phyloP scores from a whole-genome alignment of 176 grass and related monocot species.

The Panicum miliaceum region DNA sequence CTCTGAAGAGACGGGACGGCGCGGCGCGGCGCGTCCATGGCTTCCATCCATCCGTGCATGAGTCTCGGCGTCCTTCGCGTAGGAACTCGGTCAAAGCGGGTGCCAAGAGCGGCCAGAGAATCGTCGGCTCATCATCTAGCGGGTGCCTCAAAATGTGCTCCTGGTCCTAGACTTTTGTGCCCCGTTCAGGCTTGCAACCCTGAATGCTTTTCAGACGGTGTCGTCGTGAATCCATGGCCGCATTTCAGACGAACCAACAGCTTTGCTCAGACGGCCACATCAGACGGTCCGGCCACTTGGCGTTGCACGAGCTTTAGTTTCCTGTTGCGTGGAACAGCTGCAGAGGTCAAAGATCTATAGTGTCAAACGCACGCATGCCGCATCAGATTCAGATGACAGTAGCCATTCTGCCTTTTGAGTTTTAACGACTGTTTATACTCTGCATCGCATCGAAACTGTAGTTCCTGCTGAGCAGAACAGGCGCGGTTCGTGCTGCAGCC shows the following conservation, averaged over 20 bases:
- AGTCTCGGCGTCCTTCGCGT: constrained; percentile 21
- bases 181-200: not conserved
- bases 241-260: no score
- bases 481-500: not conserved
- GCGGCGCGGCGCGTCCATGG: not conserved
- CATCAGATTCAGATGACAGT: not conserved
- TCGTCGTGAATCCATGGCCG: no score
- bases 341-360: not conserved
- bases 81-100: not conserved
- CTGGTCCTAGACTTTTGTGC: not conserved
- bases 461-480: not conserved
- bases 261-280: no score
- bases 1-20: constrained; percentile 16
- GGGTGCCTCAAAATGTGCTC: not conserved
- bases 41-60: not conserved
- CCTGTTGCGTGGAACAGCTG: not conserved
- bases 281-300: not conserved
- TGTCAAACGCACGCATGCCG: not conserved
- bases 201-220: not conserved
- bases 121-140: not conserved
- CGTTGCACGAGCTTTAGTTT: not conserved
- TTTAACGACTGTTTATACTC: not conserved
- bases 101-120: not conserved
- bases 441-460: constrained; percentile 9
- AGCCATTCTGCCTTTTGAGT: not conserved